These are phyloP conservation scores for Diddensiella santjacobensis DNA, from an alignment of 805 yeast species.

Conservation along the genomic window DNA sequence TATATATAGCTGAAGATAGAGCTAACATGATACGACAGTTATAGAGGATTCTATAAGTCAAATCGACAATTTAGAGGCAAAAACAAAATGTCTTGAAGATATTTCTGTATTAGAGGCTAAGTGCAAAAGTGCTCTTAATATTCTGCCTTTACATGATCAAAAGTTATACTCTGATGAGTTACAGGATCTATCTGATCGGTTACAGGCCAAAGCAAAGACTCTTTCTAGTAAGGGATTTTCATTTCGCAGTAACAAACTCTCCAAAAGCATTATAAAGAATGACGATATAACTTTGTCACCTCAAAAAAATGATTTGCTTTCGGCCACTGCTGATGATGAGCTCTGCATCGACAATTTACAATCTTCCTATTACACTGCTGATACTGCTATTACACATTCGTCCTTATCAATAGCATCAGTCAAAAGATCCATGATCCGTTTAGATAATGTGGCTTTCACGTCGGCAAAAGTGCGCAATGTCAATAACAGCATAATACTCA, in stretches of 20 bases:
- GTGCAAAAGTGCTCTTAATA: constrained; percentile 15
- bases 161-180: constrained; percentile 18
- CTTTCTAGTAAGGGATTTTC: background rate
- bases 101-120: constrained; percentile 12
- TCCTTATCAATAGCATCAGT: constrained; percentile 7
- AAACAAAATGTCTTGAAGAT: constrained; percentile 5
- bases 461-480: constrained; percentile 19
- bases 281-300: background rate
- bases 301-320: background rate
- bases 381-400: background rate
- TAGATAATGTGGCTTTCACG: background rate
- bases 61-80: constrained; percentile 2
- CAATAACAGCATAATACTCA: constrained; percentile 18
- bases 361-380: background rate
- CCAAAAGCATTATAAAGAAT: background rate
- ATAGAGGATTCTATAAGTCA: constrained; percentile 4
- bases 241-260: background rate
- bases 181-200: constrained; percentile 6
- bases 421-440: constrained; percentile 5
- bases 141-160: constrained; percentile 20
- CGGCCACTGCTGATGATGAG: background rate
- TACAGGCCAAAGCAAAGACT: constrained; percentile 1
- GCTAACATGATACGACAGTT: too few relatives aligned
- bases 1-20: too few relatives aligned
- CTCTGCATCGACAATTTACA: background rate